phyloP scores from a whole-genome alignment of 192 early-diverging fungal species.

The Geranomyces variabilis region DNA sequence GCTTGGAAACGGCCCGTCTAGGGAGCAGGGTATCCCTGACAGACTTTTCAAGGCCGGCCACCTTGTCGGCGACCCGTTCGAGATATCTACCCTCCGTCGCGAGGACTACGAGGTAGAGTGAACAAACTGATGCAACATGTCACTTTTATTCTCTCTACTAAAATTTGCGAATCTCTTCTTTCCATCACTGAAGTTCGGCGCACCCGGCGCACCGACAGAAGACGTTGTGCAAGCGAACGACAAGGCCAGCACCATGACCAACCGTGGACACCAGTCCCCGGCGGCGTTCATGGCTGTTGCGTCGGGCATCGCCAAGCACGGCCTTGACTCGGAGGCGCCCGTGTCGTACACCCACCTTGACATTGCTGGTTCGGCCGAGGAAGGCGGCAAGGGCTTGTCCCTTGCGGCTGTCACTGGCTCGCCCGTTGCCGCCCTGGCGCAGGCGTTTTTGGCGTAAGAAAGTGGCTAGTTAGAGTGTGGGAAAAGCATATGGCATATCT shows the following conservation, averaged over 20 bases:
- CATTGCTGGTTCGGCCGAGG: constrained; percentile 79
- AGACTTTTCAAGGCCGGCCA: constrained; percentile 69
- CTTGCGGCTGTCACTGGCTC: constrained; percentile 74
- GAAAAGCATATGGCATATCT: too few relatives aligned
- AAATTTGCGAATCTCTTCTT: constrained; percentile 5
- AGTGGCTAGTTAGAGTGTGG: too few relatives aligned
- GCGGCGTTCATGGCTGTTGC: constrained; percentile 82
- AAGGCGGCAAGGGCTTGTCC: constrained; percentile 66
- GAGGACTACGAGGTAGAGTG: constrained; percentile 72
- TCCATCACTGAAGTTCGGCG: constrained; percentile 46
- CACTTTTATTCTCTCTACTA: constrained; percentile 3
- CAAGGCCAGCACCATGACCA: constrained; percentile 69
- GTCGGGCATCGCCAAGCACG: constrained; percentile 72
- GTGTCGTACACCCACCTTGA: constrained; percentile 86
- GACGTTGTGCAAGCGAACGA: constrained; percentile 85
- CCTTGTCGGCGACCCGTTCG: constrained; percentile 78
- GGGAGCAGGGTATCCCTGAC: constrained; percentile 59
- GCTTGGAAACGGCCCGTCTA: constrained; percentile 78
- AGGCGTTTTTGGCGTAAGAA: constrained; percentile 51
- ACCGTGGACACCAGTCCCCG: constrained; percentile 85
- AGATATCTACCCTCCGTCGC: constrained; percentile 77
- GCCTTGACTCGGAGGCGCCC: constrained; percentile 61
- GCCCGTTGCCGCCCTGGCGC: constrained; percentile 75
- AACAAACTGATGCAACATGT: too few relatives aligned
- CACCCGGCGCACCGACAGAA: constrained; percentile 68